Evolutionary conservation across 2,329 filamentous ascomycete genomes (phyloP).

Genomic region (Microcyclospora tardicrescens): DNA sequence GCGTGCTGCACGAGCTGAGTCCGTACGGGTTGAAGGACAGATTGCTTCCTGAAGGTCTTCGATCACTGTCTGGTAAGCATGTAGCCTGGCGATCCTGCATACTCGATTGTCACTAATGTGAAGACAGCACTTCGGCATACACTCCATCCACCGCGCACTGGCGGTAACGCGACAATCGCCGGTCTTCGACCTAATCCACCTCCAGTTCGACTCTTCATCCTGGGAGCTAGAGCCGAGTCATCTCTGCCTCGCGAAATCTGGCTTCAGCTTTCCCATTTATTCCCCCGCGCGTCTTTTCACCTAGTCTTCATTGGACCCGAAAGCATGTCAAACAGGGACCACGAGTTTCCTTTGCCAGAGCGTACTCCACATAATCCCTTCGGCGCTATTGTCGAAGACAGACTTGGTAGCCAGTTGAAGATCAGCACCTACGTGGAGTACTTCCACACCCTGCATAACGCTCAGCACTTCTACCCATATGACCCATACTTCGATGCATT

Average conservation of each 20-base stretch:
- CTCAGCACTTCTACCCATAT: slow-evolving; percentile 81
- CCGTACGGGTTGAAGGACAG: slow-evolving; percentile 75
- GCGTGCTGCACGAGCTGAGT: slow-evolving; percentile 84
- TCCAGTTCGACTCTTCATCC: slow-evolving; percentile 79
- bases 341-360: slow-evolving; percentile 80
- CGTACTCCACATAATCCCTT: slow-evolving; percentile 80
- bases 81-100: too few species aligned
- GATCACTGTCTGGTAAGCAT: slow-evolving; percentile 75
- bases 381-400: slow-evolving; percentile 85
- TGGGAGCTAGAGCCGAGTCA: slow-evolving; percentile 93
- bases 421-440: slow-evolving; percentile 97
- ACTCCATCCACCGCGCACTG: slow-evolving; percentile 72
- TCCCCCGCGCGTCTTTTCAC: slow-evolving; percentile 83
- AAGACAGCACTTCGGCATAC: slow-evolving; percentile 75
- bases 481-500: slow-evolving; percentile 99
- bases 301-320: slow-evolving; percentile 92
- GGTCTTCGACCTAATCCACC: slow-evolving; percentile 74
- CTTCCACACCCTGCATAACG: slow-evolving; percentile 90
- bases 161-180: slow-evolving; percentile 60
- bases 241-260: slow-evolving; percentile 88
- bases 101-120: not conserved
- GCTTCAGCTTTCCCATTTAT: slow-evolving; percentile 87
- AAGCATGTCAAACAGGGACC: slow-evolving; percentile 85
- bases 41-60: slow-evolving; percentile 76
- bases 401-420: slow-evolving; percentile 79